Evolutionary conservation across 495 filamentous ascomycete species (phyloP), one percentile per base, ranked within the genome.

Genomic region (Aspergillus asperescens): DNA sequence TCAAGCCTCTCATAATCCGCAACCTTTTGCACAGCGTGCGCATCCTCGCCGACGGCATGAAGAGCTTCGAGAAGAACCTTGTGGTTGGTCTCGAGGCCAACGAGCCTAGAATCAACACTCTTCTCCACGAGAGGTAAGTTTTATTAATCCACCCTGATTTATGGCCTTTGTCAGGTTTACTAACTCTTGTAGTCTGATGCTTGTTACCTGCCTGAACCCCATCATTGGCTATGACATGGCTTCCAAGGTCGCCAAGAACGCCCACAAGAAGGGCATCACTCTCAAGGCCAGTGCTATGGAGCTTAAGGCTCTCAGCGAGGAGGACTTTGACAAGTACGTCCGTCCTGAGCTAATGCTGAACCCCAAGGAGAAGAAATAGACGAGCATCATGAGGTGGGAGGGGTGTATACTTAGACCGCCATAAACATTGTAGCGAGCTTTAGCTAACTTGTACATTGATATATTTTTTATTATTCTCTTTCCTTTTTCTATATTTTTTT

Each of bases 171-270:
- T 40, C 31, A 28, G 19, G 42, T 34, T 43, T 5, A 34, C 61
- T 69, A 61, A 69, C 55, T 18, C 29, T 46, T 43, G n/a, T 57
- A 95, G 90, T 69, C 78, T 98, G 63, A 98, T 98, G 93, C 79
- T 98, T 51, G 93, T 98, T 32, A 98, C 93, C 46, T 97, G 94
- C 77, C 76, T 98, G 58, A 98, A 98, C 79, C 92, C 91, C 51
- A 88, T 96, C 67, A 98, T 98, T 68, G 93, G 93, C 28, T 98
- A 98, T 74, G 93, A 98, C 66, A 93, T 90, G 86, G 93, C 93
- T 40, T 88, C 83, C 67, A 96, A 96, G 78, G 92, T 96, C 12
- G 93, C 93, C 58, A 98, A 98, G 87, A 93, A 98, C 67, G 93
- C 93, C 16, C 93, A 98, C 77, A 96, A 96, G 84, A 97, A 96